Conservation (phyloP, 805 yeast genomes). For the Helenozyma rhizophorensis region DNA sequence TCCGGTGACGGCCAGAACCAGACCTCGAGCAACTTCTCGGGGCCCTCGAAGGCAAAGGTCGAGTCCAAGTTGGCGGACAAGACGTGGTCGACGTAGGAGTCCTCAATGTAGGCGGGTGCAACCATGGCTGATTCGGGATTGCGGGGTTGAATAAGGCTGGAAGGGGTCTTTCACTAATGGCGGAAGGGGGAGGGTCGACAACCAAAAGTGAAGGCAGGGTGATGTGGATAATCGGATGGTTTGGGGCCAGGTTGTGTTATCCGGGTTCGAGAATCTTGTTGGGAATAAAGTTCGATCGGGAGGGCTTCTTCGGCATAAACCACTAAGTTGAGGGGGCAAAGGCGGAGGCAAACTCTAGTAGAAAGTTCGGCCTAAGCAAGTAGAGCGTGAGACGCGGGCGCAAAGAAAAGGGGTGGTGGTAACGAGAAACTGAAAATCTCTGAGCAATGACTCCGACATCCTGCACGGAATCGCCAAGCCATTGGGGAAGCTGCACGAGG, state of each 20-base stretch:
- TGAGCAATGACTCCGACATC: no score
- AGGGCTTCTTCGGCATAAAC: constrained; percentile 44
- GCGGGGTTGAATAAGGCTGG: constrained; percentile 5
- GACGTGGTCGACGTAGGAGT: constrained; percentile 69
- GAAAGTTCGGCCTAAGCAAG: no score
- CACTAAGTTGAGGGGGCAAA: no score
- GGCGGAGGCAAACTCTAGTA: no score
- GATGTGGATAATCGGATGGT: constrained; percentile 1
- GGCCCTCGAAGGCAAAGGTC: constrained; percentile 93
- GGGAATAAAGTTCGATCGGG: constrained; percentile 32
- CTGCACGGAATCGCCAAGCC: no score
- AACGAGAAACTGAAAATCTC: no score
- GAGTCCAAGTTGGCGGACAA: constrained; percentile 79
- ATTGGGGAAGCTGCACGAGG: no score
- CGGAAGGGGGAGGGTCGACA: constrained; percentile 36
- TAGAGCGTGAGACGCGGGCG: no score
- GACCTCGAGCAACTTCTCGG: constrained; percentile 86
- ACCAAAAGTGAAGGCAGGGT: constrained; percentile 25
- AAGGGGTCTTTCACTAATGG: constrained; percentile 16
- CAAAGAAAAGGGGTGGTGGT: no score
- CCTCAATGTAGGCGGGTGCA: constrained; percentile 39
- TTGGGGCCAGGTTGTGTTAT: constrained; percentile 25
- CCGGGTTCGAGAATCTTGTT: constrained; percentile 39
- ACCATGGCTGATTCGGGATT: constrained; percentile 36
- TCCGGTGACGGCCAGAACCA: constrained; percentile 67